Evolutionary conservation across 495 filamentous ascomycete genomes (phyloP).

Genomic region (Xylaria bambusicola): DNA sequence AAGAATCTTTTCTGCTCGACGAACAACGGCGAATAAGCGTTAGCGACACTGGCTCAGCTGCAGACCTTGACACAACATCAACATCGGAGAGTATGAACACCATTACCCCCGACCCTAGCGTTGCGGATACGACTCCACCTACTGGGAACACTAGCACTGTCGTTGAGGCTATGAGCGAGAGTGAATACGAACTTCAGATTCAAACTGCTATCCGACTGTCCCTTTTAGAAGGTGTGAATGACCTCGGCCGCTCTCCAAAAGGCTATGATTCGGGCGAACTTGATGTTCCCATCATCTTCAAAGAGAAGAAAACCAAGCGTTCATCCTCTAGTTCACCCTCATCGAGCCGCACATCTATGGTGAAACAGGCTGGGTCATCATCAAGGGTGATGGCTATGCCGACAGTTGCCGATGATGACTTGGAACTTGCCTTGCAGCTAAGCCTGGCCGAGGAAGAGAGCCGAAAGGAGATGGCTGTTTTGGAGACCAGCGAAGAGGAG

Average conservation of each 20-base stretch:
- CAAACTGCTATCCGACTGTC: conserved; percentile 80
- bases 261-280: conserved; percentile 42
- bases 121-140: conserved; percentile 43
- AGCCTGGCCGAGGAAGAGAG: conserved; percentile 79
- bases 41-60: conserved; percentile 53
- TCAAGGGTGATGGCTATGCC: conserved; percentile 21
- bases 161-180: conserved; percentile 54
- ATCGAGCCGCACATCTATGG: conserved; percentile 36
- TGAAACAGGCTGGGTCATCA: conserved; percentile 25
- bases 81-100: conserved; percentile 49
- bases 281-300: conserved; percentile 57
- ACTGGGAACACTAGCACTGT: conserved; percentile 40
- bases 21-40: conserved; percentile 55
- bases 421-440: conserved; percentile 81
- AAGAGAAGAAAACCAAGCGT: conserved; percentile 36
- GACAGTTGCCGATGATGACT: conserved; percentile 60
- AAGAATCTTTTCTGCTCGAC: conserved; percentile 70
- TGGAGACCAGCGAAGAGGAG: conserved; percentile 48
- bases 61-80: conserved; percentile 52
- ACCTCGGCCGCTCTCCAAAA: conserved; percentile 30
- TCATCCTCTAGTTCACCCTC: conserved; percentile 42
- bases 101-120: conserved; percentile 53
- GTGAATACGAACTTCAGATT: conserved; percentile 69
- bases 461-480: conserved; percentile 34
- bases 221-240: conserved; percentile 59